Conservation (phyloP, 176 grass and related monocot species). For the Rhynchospora pubera region DNA sequence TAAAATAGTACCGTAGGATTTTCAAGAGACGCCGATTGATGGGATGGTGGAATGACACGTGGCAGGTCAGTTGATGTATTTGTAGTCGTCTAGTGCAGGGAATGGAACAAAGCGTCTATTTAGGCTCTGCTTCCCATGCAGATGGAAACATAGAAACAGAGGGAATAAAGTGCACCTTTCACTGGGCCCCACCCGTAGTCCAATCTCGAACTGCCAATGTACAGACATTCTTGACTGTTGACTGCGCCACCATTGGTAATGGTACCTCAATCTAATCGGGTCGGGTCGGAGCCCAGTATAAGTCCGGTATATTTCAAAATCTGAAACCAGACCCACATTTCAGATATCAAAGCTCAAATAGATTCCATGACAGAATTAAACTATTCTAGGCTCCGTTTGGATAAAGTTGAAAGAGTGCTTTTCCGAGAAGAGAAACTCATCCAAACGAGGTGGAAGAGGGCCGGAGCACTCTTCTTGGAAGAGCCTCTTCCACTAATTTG, state of each 20-base stretch:
- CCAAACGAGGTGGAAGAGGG: too few relatives aligned
- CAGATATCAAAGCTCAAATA: too few relatives aligned
- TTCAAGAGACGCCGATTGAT: neutral
- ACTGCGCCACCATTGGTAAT: conserved; percentile 7
- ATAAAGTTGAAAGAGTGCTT: too few relatives aligned
- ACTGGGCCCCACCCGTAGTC: neutral
- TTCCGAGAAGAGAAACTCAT: too few relatives aligned
- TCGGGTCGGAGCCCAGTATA: neutral
- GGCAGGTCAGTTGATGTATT: neutral
- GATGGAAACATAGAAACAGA: conserved; percentile 13
- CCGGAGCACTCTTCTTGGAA: too few relatives aligned
- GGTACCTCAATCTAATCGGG: neutral
- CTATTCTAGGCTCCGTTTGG: too few relatives aligned
- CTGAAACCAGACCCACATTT: too few relatives aligned
- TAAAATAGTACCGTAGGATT: neutral
- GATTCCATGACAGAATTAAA: too few relatives aligned
- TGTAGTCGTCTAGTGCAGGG: conserved; percentile 4
- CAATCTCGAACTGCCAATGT: conserved; percentile 6
- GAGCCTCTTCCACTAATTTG: too few relatives aligned
- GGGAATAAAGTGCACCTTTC: conserved; percentile 4
- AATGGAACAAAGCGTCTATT: conserved; percentile 20
- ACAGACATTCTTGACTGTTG: conserved; percentile 21
- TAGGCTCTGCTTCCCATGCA: conserved; percentile 5
- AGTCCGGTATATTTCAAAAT: neutral
- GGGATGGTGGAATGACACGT: conserved; percentile 11